Evolutionary conservation across 768 basidiomycete species (phyloP).

Genomic region (Candolleomyces aberdarensis): DNA sequence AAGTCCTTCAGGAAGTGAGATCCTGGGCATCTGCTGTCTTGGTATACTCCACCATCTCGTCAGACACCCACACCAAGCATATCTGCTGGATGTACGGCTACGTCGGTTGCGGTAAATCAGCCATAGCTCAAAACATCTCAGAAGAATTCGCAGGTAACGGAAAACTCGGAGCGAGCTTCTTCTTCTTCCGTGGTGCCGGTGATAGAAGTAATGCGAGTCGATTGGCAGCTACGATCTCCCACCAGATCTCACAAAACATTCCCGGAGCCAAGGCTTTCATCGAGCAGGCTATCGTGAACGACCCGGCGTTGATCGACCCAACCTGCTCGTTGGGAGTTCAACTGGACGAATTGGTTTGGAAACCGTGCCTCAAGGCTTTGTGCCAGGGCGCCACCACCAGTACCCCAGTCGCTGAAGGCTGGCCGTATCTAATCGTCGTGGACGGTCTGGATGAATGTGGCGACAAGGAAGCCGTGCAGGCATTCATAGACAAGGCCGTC

Average conservation of each 20-base stretch:
- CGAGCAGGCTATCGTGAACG: neutral
- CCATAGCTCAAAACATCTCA: slow-evolving; percentile 5
- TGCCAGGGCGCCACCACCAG: no score
- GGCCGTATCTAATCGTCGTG: neutral
- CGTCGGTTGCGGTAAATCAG: slow-evolving; percentile 9
- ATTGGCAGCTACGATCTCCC: neutral
- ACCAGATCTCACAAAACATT: neutral
- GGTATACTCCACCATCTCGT: no score
- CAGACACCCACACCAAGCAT: neutral
- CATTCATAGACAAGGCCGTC: neutral
- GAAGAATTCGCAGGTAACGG: neutral
- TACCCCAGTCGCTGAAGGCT: no score
- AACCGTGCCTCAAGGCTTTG: neutral
- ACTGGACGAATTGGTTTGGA: neutral
- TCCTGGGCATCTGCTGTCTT: no score
- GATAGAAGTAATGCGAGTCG: neutral
- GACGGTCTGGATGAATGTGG: slow-evolving; percentile 12
- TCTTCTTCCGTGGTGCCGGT: slow-evolving; percentile 1
- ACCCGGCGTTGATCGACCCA: neutral
- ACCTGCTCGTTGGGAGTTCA: neutral
- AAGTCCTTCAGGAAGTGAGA: no score
- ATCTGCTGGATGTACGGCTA: slow-evolving; percentile 5
- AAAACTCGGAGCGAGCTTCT: slow-evolving; percentile 3
- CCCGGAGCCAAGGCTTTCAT: neutral
- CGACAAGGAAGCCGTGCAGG: neutral